Evolutionary conservation across 257 asterid species (phyloP), one percentile per base, ranked within the genome.

Genomic region (Lavandula angustifolia): DNA sequence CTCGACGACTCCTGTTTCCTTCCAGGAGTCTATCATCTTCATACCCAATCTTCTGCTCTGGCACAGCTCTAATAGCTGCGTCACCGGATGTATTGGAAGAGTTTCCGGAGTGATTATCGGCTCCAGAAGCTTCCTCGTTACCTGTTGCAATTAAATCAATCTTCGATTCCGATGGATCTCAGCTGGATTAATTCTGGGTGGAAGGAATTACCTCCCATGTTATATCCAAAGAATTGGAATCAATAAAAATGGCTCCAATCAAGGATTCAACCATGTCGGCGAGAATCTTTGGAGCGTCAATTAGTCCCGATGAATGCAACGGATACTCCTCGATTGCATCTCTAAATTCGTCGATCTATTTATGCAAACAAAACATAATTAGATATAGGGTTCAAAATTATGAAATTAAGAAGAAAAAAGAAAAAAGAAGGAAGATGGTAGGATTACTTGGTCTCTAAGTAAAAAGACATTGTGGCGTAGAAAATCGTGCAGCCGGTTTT

Each of bases 181-280:
- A 6, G 10, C 35, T 53, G 6, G 12, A 11, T 17, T 9, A 38
- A 22, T 38, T 58, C 37, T 16, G n/a, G 13, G 31, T 8, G 32
- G 33, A 46, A 2, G 41, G 4, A 42, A 13, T 3, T 59, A 85
- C 91, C 91, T 75, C 14, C 76, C 81, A 76, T 4, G 87, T 82
- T n/a, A 14, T 67, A 43, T 75, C 81, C 1, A 66, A 34, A 4
- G 63, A 58, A 2, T 71, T 60, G 65, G 72, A 76, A 56, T 87
- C 95, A 0, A 72, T 22, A 49, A 37, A 79, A 0, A 80, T 22
- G 3, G 89, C 95, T n/a, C 84, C 89, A 10, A 82, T 32, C 58
- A 81, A 64, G 4, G 95, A 73, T 55, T 85, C 91, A 17, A 85
- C 76, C 6, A 83, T 51, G 34, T 87, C 94, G 0, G 86, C 91